Evolutionary conservation across 805 yeast species (phyloP), one percentile per base, ranked within the genome.

Genomic region (Yarrowia alimentaria): DNA sequence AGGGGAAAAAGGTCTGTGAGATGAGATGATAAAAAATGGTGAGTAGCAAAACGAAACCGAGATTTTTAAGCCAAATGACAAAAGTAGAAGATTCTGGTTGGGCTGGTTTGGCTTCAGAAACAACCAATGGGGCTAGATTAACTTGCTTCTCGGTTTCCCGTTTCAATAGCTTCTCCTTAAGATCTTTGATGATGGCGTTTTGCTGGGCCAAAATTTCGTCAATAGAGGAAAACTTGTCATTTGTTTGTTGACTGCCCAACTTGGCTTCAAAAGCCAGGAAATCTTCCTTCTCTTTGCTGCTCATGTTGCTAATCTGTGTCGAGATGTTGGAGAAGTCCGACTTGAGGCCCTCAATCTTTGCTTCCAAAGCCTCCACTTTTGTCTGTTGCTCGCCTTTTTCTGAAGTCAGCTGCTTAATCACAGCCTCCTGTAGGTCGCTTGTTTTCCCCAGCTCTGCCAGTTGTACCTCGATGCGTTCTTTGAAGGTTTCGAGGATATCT

Each of bases 1-100:
- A 26, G 14, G 47, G 47, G 25, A 38, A 38, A 18, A 38, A 38
- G 4, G 25, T 26, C n/a, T 38, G 32, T 11, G 47, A 38, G 25
- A 38, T 38, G 25, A 38, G 4, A 13, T 38, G 47, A 24, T 25
- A 38, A 5, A 13, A 12, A n/a, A 38, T 19, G 11, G 26, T 32
- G 32, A 38, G 25, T 16, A 38, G 7, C 2, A 28, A 5, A 13
- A 38, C 18, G 11, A 29, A 13, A 10, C 17, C 8, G 6, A 16
- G n/a, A 11, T 38, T 38, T 20, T 38, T 38, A 4, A 38, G 3
- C 11, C 33, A 31, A 3, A 28, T 8, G 6, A 29, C 18, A 5
- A 19, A 3, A 1, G 25, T n/a, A 5, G 47, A 38, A 9, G 20
- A 12, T 10, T 6, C 30, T 4, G 10, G 25, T 22, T 7, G 25